A percentile compares a stretch with the other conserved stretches of the same genome.
These are phyloP conservation scores for Parachaetomium inaequale DNA, from an alignment of 495 filamentous ascomycete species.

Conservation along the genomic window DNA sequence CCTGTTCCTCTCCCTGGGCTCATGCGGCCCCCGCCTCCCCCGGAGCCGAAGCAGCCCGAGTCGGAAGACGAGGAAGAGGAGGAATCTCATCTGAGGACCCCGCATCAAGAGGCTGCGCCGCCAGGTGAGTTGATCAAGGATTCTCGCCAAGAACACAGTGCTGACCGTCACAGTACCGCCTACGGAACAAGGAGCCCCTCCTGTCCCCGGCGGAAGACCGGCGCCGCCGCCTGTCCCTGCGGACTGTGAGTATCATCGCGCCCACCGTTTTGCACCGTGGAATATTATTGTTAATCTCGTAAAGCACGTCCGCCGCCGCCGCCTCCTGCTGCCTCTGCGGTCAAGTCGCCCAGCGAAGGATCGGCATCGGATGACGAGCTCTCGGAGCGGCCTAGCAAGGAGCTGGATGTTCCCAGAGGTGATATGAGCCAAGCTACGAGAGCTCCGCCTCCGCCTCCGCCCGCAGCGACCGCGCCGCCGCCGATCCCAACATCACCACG, in stretches of 20 bases:
- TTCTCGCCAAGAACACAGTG: constrained; percentile 21
- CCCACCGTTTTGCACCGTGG: constrained; percentile 11
- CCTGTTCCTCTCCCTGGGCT: constrained; percentile 77
- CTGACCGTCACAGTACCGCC: constrained; percentile 40
- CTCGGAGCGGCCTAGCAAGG: constrained; percentile 55
- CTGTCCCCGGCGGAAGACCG: constrained; percentile 60
- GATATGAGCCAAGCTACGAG: constrained; percentile 37
- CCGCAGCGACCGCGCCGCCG: constrained; percentile 20
- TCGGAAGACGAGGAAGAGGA: constrained; percentile 41
- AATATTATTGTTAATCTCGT: constrained; percentile 35
- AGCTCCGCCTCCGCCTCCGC: constrained; percentile 43
- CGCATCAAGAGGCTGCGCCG: constrained; percentile 40
- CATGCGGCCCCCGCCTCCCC: constrained; percentile 40
- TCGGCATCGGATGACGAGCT: constrained; percentile 94
- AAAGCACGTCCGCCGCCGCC: constrained; percentile 57
- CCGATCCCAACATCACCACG: constrained; percentile 49
- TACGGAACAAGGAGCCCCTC: constrained; percentile 45
- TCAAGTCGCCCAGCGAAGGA: constrained; percentile 67
- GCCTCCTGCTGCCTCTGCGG: constrained; percentile 46
- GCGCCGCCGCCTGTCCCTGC: constrained; percentile 65
- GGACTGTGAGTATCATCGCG: constrained; percentile 54
- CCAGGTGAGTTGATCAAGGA: constrained; percentile 45
- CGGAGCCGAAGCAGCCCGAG: constrained; percentile 29
- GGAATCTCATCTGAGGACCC: constrained; percentile 31
- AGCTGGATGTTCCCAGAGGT: constrained; percentile 38